A percentile compares a stretch with the other conserved stretches of the same genome.
phyloP scores from a whole-genome alignment of 176 grass and related monocot genomes.

The Urochloa ruziziensis region DNA sequence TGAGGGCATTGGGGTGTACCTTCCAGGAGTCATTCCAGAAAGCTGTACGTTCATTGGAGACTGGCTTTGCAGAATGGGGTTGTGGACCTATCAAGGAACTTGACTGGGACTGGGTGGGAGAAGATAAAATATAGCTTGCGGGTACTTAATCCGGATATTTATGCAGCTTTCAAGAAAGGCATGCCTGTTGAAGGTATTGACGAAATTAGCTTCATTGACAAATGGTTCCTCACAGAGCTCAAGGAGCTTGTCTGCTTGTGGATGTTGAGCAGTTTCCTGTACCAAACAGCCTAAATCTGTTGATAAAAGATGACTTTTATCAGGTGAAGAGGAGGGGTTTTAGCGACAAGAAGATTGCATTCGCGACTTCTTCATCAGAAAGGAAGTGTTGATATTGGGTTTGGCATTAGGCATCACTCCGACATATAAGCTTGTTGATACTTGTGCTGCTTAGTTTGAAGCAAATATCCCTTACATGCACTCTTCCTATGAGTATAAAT shows the following conservation, averaged over 20 bases:
- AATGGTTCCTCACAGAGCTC: conserved; percentile 89
- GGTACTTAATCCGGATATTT: conserved; percentile 84
- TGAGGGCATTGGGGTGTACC: conserved; percentile 82
- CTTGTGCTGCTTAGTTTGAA: conserved; percentile 99
- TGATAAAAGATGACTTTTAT: conserved; percentile 83
- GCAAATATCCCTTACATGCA: conserved; percentile 99
- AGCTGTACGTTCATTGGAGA: conserved; percentile 89
- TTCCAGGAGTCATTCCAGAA: conserved; percentile 99
- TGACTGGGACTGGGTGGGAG: conserved; percentile 93
- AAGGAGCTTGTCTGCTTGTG: conserved; percentile 78
- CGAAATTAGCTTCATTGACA: conserved; percentile 86
- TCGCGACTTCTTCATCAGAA: conserved; percentile 75
- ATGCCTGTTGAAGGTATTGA: conserved; percentile 89
- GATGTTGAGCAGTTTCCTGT: conserved; percentile 72
- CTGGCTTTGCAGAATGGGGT: conserved; percentile 90
- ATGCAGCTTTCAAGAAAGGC: conserved; percentile 91
- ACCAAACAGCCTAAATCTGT: conserved; percentile 45
- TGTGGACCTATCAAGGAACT: conserved; percentile 93
- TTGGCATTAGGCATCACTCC: conserved; percentile 65
- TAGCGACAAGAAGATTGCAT: conserved; percentile 90
- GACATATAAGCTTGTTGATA: conserved; percentile 97
- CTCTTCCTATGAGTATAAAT: conserved; percentile 94
- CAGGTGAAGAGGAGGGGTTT: conserved; percentile 93
- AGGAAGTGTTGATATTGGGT: conserved; percentile 69
- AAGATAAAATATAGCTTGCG: conserved; percentile 93